phyloP scores from a whole-genome alignment of 805 yeast species.

The Starmerella stigmatis region DNA sequence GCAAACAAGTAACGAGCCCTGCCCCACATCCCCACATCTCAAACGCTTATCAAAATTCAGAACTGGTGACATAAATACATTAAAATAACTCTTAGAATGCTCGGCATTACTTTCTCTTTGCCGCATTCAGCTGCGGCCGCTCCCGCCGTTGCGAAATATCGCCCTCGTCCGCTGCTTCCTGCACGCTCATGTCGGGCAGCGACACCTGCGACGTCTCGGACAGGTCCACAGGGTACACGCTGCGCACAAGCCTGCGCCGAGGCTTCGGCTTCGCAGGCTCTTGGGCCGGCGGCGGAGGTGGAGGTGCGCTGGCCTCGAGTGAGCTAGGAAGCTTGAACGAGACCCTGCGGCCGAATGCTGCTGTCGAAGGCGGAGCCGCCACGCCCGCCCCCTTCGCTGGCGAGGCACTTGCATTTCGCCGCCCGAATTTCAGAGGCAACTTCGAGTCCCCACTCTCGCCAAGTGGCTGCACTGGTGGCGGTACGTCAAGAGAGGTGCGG shows the following conservation, averaged over 20 bases:
- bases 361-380: background rate
- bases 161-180: background rate
- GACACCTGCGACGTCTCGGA: background rate
- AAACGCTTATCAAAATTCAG: too few species aligned
- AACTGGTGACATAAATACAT: too few species aligned
- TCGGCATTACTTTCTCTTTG: too few species aligned
- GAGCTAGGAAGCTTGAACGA: constrained; percentile 2
- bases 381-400: too few species aligned
- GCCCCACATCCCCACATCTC: too few species aligned
- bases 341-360: background rate
- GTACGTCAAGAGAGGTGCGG: too few species aligned
- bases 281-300: background rate
- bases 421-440: background rate
- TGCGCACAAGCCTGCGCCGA: constrained; percentile 1
- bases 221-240: constrained; percentile 1
- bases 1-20: too few species aligned
- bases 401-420: background rate
- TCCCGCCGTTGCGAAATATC: constrained; percentile 2
- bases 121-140: background rate
- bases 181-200: constrained; percentile 1
- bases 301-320: background rate
- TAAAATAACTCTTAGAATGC: too few species aligned
- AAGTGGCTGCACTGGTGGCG: background rate
- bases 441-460: background rate
- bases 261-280: background rate